Percentiles rank a stretch among this genome's conserved stretches.
Evolutionary conservation across 345 rosid species (phyloP).

Genomic region (Geranium brycei): DNA sequence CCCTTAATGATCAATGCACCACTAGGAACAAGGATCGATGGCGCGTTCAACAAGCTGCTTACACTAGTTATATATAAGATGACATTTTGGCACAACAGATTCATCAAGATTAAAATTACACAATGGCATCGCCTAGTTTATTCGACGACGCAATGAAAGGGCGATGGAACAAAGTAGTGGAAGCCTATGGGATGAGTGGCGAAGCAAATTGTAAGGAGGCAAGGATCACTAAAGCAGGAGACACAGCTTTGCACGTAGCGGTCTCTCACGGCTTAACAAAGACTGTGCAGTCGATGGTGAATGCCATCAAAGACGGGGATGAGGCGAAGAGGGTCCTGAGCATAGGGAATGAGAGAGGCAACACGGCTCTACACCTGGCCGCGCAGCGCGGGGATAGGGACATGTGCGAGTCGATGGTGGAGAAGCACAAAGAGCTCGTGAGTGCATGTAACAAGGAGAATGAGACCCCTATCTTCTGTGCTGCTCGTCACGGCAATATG

Average conservation of each 20-base stretch:
- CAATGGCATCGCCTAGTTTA: no score
- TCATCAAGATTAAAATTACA: no score
- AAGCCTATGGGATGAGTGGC: background rate
- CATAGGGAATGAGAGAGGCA: slow-evolving; percentile 13
- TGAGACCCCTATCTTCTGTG: slow-evolving; percentile 33
- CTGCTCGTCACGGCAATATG: slow-evolving; percentile 25
- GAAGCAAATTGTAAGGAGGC: slow-evolving; percentile 1
- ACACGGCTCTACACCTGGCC: slow-evolving; percentile 32
- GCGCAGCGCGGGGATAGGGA: slow-evolving; percentile 21
- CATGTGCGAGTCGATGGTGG: slow-evolving; percentile 22
- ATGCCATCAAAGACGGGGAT: background rate
- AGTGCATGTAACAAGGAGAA: slow-evolving; percentile 12
- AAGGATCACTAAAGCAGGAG: slow-evolving; percentile 20
- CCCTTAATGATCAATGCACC: no score
- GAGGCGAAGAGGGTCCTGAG: background rate
- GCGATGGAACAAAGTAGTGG: slow-evolving; percentile 19
- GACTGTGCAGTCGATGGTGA: slow-evolving; percentile 10
- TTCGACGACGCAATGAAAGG: slow-evolving; percentile 26
- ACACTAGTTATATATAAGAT: no score
- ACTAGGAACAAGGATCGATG: no score
- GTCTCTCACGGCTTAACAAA: slow-evolving; percentile 19
- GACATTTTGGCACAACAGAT: no score
- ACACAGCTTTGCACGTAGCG: slow-evolving; percentile 38
- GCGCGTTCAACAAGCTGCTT: no score
- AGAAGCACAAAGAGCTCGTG: background rate